phyloP scores from a whole-genome alignment of 768 basidiomycete species.

The Termitomyces sp. region DNA sequence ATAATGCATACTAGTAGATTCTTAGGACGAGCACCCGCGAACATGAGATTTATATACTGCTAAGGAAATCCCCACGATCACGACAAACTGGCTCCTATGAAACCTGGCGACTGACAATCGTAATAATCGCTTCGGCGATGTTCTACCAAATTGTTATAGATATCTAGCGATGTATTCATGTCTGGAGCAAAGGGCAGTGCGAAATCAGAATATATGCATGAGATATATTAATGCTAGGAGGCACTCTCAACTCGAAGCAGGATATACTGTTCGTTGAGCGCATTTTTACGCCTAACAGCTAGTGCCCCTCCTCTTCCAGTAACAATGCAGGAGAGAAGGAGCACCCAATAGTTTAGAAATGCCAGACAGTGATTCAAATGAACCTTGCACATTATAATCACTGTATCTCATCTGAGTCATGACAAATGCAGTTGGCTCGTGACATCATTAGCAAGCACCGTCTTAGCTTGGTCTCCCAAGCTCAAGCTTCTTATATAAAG shows the following conservation, averaged over 20 bases:
- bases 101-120: no score
- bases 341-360: no score
- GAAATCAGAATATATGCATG: no score
- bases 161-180: no score
- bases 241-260: background rate
- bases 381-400: no score
- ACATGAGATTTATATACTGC: background rate
- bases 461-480: background rate
- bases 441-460: slow-evolving; percentile 2
- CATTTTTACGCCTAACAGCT: background rate
- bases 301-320: background rate
- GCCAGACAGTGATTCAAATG: background rate
- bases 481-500: background rate
- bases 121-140: background rate
- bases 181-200: no score
- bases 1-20: background rate
- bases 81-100: background rate
- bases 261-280: background rate
- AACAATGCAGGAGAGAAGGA: no score
- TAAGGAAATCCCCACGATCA: background rate
- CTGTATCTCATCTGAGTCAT: background rate
- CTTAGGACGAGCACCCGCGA: background rate
- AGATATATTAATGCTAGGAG: no score
- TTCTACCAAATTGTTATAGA: background rate
- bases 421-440: background rate